phyloP scores from a whole-genome alignment of 257 asterid species.

The Fraxinus americana region DNA sequence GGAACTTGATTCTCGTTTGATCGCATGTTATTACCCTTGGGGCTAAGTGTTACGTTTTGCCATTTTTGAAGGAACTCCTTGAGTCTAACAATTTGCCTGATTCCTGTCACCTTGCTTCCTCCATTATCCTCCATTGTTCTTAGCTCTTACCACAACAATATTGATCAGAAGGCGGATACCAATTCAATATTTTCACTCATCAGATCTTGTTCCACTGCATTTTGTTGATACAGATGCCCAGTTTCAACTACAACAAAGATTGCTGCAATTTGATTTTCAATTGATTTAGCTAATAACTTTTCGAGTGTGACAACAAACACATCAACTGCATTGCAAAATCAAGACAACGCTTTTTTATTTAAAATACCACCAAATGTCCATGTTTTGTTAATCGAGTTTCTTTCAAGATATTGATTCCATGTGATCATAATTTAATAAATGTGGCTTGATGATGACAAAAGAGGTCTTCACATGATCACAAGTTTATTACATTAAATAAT shows the following conservation, averaged over 20 bases:
- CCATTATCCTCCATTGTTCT: conserved; percentile 54
- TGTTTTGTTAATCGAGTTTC: neutral
- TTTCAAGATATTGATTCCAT: conserved; percentile 24
- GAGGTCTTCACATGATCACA: conserved; percentile 32
- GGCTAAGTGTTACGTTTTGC: conserved; percentile 58
- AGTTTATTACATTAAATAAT: conserved; percentile 9
- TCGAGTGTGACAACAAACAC: conserved; percentile 3
- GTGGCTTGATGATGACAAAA: conserved; percentile 8
- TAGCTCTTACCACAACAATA: conserved; percentile 19
- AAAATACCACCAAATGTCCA: neutral
- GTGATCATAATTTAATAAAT: conserved; percentile 19
- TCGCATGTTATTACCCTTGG: conserved; percentile 26
- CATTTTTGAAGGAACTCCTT: conserved; percentile 67
- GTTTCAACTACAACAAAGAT: conserved; percentile 17
- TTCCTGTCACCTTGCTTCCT: conserved; percentile 63
- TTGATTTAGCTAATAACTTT: conserved; percentile 11
- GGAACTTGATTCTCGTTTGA: conserved; percentile 5
- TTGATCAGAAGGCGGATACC: conserved; percentile 18
- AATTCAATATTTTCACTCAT: conserved; percentile 36
- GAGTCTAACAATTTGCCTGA: conserved; percentile 72
- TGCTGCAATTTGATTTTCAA: conserved; percentile 12
- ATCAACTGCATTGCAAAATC: conserved; percentile 15
- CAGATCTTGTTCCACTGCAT: conserved; percentile 54
- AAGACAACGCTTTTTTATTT: conserved; percentile 14
- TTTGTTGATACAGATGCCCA: conserved; percentile 6